A percentile compares a stretch with the other conserved stretches of the same genome.
Evolutionary conservation across 768 basidiomycete species (phyloP).

Genomic region (Boletus reticulatus): DNA sequence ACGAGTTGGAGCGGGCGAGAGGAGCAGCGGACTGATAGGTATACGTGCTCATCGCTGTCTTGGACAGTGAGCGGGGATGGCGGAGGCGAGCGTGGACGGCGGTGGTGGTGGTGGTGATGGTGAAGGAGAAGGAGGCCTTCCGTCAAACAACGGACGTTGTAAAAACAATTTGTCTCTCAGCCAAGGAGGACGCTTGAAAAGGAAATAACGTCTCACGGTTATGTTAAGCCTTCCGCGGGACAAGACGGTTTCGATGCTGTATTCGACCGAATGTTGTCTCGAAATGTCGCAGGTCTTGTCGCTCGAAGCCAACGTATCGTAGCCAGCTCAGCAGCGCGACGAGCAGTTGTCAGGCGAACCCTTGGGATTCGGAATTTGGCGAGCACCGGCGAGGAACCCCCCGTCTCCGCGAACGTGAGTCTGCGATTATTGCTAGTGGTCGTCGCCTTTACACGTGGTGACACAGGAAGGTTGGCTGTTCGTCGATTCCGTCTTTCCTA

Average conservation of each 20-base stretch:
- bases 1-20: constrained; percentile 53
- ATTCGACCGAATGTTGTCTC: constrained; percentile 16
- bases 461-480: constrained; percentile 61
- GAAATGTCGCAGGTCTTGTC: constrained; percentile 5
- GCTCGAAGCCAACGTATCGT: not conserved
- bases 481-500: constrained; percentile 76
- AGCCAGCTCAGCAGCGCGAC: not conserved
- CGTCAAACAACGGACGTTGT: constrained; percentile 7
- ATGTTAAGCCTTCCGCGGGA: not conserved
- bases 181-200: constrained; percentile 2
- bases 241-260: no score
- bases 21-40: constrained; percentile 32
- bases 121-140: constrained; percentile 20
- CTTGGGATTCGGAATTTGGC: constrained; percentile 7
- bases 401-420: constrained; percentile 19
- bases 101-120: constrained; percentile 17
- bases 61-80: constrained; percentile 17
- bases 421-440: constrained; percentile 10
- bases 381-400: not conserved
- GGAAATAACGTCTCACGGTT: constrained; percentile 14
- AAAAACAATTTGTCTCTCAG: constrained; percentile 18
- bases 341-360: not conserved
- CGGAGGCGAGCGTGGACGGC: constrained; percentile 14
- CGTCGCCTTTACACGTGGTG: constrained; percentile 1
- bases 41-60: constrained; percentile 29